These are phyloP conservation scores for Vaucheria bursata DNA, from an alignment of 352 stramenopile genomes.

Conservation along the genomic window DNA sequence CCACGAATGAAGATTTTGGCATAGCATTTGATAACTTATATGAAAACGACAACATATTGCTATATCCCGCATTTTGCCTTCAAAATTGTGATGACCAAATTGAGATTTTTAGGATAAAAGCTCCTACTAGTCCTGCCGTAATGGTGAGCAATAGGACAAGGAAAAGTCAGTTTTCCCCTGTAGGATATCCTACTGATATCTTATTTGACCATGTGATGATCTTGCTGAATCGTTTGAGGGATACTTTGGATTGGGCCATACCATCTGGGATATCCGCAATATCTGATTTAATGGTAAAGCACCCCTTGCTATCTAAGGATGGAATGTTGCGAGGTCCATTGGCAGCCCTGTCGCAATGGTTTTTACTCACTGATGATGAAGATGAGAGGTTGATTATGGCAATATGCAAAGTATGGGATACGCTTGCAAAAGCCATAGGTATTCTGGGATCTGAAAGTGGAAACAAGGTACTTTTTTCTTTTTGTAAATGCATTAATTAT, in stretches of 20 bases:
- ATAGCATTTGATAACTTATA: slow-evolving; percentile 38
- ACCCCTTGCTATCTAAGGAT: slow-evolving; percentile 27
- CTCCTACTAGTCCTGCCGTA: too few relatives aligned
- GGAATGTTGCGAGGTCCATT: slow-evolving; percentile 19
- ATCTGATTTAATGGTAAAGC: too few relatives aligned
- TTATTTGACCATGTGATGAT: slow-evolving; percentile 17
- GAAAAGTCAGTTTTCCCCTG: too few relatives aligned
- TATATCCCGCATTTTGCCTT: slow-evolving; percentile 36
- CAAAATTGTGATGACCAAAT: slow-evolving; percentile 31
- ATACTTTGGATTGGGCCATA: slow-evolving; percentile 16
- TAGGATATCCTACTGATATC: slow-evolving; percentile 27
- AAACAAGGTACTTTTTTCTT: too few relatives aligned
- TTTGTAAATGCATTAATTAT: too few relatives aligned
- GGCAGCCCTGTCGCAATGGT: slow-evolving; percentile 30
- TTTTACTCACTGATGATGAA: slow-evolving; percentile 23
- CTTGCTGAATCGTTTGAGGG: slow-evolving; percentile 10
- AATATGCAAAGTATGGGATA: slow-evolving; percentile 1
- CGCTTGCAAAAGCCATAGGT: background rate
- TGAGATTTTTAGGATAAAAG: too few relatives aligned
- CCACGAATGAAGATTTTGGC: slow-evolving; percentile 39
- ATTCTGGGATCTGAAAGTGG: too few relatives aligned
- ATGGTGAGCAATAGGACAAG: too few relatives aligned
- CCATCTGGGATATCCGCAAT: too few relatives aligned
- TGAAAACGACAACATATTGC: slow-evolving; percentile 14
- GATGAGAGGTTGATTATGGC: background rate